These are phyloP conservation scores for Penicillium desertorum DNA, from an alignment of 495 filamentous ascomycete species.

Conservation along the genomic window DNA sequence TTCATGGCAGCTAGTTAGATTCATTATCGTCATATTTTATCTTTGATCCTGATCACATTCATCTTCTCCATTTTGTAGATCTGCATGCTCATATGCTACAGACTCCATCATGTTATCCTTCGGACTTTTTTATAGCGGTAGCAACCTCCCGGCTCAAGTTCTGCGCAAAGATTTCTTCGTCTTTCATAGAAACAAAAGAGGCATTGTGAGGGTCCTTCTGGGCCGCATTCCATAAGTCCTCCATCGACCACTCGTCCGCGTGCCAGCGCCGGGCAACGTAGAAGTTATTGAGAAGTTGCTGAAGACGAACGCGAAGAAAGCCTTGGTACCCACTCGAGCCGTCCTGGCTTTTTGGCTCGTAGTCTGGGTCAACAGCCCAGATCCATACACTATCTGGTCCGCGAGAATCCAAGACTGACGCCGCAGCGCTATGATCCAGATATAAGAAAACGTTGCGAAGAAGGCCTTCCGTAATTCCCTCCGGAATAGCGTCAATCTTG, in stretches of 20 bases:
- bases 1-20: too few species aligned
- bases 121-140: background rate
- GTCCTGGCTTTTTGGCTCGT: background rate
- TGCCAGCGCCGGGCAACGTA: slow-evolving; percentile 11
- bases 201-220: slow-evolving; percentile 11
- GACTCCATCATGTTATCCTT: too few species aligned
- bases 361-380: slow-evolving; percentile 10
- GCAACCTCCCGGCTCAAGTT: background rate
- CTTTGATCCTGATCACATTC: too few species aligned
- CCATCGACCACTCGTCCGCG: slow-evolving; percentile 3
- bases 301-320: slow-evolving; percentile 7
- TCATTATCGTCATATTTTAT: too few species aligned
- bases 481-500: background rate
- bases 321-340: slow-evolving; percentile 7
- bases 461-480: slow-evolving; percentile 1
- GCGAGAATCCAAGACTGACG: slow-evolving; percentile 2
- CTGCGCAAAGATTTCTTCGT: slow-evolving; percentile 5
- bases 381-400: slow-evolving; percentile 4
- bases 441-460: slow-evolving; percentile 11
- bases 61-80: too few species aligned
- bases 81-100: too few species aligned
- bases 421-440: slow-evolving; percentile 2
- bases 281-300: slow-evolving; percentile 10
- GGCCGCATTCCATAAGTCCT: slow-evolving; percentile 8
- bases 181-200: slow-evolving; percentile 8